A percentile compares a stretch with the other conserved stretches of the same genome.
Evolutionary conservation across 2,329 filamentous ascomycete genomes (phyloP).

Genomic region (Arthrobotrys musiformis): DNA sequence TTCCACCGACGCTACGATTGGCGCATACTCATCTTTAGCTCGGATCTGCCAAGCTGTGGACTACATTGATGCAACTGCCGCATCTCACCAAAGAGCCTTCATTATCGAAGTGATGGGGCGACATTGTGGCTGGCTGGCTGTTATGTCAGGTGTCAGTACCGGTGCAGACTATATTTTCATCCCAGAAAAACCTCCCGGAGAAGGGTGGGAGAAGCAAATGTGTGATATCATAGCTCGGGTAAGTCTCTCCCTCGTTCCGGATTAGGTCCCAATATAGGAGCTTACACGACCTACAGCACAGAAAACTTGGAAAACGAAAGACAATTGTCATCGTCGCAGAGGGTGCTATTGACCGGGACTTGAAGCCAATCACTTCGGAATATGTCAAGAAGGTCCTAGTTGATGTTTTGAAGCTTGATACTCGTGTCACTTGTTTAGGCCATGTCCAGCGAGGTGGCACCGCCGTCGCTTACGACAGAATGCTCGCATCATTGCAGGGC

Average conservation of each 20-base stretch:
- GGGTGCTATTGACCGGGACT: slow-evolving; percentile 84
- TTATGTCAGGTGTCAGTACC: slow-evolving; percentile 94
- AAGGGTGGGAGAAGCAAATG: slow-evolving; percentile 92
- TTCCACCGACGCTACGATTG: slow-evolving; percentile 95
- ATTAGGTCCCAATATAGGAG: slow-evolving; percentile 58
- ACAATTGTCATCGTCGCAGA: slow-evolving; percentile 98
- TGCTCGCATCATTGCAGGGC: slow-evolving; percentile 90
- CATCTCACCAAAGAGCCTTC: slow-evolving; percentile 93
- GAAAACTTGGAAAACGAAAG: slow-evolving; percentile 89
- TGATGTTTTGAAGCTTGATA: slow-evolving; percentile 81
- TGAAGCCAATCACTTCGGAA: slow-evolving; percentile 82
- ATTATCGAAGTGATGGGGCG: slow-evolving; percentile 98
- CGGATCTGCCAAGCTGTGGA: slow-evolving; percentile 96
- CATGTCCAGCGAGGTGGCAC: slow-evolving; percentile 97
- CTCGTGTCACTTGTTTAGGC: slow-evolving; percentile 90
- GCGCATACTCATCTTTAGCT: slow-evolving; percentile 90
- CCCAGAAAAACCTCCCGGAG: slow-evolving; percentile 87
- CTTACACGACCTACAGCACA: slow-evolving; percentile 71
- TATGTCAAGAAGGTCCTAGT: slow-evolving; percentile 91
- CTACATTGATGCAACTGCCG: slow-evolving; percentile 94
- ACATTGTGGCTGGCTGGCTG: slow-evolving; percentile 95
- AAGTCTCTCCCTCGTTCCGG: slow-evolving; percentile 57
- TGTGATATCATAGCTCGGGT: slow-evolving; percentile 78
- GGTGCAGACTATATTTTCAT: slow-evolving; percentile 98
- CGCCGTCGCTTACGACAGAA: slow-evolving; percentile 92